Evolutionary conservation across 2,329 filamentous ascomycete genomes (phyloP).

Genomic region (Ophiostoma ulmi): DNA sequence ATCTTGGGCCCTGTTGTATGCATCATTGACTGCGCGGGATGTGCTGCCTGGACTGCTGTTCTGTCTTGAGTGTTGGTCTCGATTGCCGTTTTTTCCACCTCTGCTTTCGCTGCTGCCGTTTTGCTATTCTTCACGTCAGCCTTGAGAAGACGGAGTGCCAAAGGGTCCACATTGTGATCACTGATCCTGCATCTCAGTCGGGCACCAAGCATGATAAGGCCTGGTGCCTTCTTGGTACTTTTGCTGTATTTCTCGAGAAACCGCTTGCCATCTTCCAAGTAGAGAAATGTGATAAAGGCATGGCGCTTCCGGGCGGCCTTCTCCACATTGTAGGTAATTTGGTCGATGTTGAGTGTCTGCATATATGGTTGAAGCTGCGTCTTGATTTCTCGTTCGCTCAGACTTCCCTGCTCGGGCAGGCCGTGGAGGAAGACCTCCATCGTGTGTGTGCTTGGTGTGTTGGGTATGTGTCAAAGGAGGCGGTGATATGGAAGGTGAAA

Average conservation of each 20-base stretch:
- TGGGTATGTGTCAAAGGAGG: not conserved
- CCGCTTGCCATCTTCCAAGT: conserved; percentile 35
- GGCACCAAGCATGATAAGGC: conserved; percentile 32
- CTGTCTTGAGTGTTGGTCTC: not conserved
- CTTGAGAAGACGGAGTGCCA: conserved; percentile 29
- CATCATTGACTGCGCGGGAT: not conserved
- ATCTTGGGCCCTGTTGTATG: not conserved
- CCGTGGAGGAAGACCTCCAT: conserved; percentile 47
- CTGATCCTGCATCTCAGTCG: conserved; percentile 33
- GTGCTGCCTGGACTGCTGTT: not conserved
- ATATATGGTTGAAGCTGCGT: conserved; percentile 41
- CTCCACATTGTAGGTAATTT: conserved; percentile 39
- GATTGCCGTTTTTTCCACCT: not conserved
- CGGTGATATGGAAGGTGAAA: not conserved
- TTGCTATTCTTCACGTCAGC: conserved; percentile 13
- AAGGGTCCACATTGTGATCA: conserved; percentile 21
- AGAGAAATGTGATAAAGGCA: conserved; percentile 43
- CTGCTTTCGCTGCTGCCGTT: conserved; percentile 13
- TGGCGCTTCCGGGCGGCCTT: conserved; percentile 37
- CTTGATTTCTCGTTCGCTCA: conserved; percentile 38
- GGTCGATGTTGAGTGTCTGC: conserved; percentile 37
- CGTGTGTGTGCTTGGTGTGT: not conserved
- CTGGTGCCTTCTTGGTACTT: conserved; percentile 17
- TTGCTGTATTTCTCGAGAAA: conserved; percentile 41
- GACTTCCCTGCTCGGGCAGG: conserved; percentile 36